Conservation (phyloP, 2,329 filamentous ascomycete species). For the Septoria petroselini region DNA sequence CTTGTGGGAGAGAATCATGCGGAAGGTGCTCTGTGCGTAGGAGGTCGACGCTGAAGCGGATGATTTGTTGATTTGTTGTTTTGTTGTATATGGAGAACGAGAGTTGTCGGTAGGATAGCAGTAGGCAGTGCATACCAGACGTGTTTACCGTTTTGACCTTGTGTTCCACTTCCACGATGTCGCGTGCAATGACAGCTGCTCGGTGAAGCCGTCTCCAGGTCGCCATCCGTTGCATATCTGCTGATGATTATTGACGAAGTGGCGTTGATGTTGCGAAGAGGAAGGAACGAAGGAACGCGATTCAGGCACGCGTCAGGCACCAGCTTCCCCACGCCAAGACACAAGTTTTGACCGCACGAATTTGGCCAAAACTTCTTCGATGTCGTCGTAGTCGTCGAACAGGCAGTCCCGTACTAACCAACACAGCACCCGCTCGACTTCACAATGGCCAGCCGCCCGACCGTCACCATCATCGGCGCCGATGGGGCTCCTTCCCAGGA, state of each 20-base stretch:
- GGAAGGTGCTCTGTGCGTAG: conserved; percentile 2
- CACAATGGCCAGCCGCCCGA: conserved; percentile 90
- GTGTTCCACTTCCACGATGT: too few species aligned
- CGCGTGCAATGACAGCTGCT: too few species aligned
- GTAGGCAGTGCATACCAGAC: too few species aligned
- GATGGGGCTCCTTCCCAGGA: conserved; percentile 89
- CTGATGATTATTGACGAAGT: too few species aligned
- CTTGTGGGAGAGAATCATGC: neutral
- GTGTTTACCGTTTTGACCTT: too few species aligned
- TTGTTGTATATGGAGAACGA: neutral
- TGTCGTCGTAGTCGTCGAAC: conserved; percentile 11
- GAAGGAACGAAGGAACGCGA: too few species aligned
- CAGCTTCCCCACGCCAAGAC: too few species aligned
- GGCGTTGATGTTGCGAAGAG: too few species aligned
- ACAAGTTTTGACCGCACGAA: neutral
- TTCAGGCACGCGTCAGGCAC: too few species aligned
- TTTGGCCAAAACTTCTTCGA: conserved; percentile 5
- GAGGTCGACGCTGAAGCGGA: neutral
- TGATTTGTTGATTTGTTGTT: neutral
- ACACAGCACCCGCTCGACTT: conserved; percentile 15
- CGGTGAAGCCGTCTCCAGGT: too few species aligned
- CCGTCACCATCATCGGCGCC: conserved; percentile 93
- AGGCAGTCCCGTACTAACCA: conserved; percentile 16
- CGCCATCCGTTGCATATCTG: too few species aligned
- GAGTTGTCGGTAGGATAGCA: neutral